Percentiles rank a stretch among this genome's conserved stretches.
Conservation (phyloP, 176 grass and related monocot species). For the Oryza meridionalis region DNA sequence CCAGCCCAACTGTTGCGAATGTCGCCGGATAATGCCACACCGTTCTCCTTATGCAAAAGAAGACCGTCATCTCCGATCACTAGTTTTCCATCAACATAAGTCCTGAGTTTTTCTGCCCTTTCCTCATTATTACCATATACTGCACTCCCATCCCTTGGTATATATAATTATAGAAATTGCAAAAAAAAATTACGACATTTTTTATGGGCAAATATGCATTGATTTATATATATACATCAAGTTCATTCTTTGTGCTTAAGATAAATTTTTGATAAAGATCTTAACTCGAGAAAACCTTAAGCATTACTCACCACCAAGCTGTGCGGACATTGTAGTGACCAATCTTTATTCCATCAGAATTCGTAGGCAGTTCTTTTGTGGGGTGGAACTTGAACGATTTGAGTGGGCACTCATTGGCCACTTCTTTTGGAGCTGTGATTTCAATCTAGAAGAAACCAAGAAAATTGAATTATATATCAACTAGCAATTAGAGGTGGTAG, state of each 20-base stretch:
- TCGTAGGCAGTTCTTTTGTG: constrained; percentile 54
- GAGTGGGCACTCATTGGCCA: constrained; percentile 57
- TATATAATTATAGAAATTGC: constrained; percentile 26
- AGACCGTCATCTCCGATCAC: constrained; percentile 48
- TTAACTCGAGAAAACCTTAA: neutral
- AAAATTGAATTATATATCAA: constrained; percentile 22
- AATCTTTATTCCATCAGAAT: constrained; percentile 43
- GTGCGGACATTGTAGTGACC: constrained; percentile 53
- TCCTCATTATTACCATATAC: constrained; percentile 49
- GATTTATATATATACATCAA: constrained; percentile 13
- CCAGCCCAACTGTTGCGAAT: constrained; percentile 63
- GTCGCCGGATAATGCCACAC: constrained; percentile 53
- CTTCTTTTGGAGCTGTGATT: constrained; percentile 46
- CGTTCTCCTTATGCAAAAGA: constrained; percentile 45
- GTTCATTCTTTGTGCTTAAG: constrained; percentile 20
- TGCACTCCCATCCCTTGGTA: constrained; percentile 59
- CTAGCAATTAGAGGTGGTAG: constrained; percentile 24
- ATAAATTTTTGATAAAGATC: constrained; percentile 25
- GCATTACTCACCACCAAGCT: constrained; percentile 55
- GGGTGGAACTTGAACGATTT: constrained; percentile 60
- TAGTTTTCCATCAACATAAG: constrained; percentile 63
- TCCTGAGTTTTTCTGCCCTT: constrained; percentile 39
- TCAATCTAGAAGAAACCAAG: constrained; percentile 46
- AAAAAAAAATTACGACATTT: constrained; percentile 4
- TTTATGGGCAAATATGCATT: neutral